phyloP scores from a whole-genome alignment of 2,329 filamentous ascomycete genomes.

The Parastagonospora nodorum region DNA sequence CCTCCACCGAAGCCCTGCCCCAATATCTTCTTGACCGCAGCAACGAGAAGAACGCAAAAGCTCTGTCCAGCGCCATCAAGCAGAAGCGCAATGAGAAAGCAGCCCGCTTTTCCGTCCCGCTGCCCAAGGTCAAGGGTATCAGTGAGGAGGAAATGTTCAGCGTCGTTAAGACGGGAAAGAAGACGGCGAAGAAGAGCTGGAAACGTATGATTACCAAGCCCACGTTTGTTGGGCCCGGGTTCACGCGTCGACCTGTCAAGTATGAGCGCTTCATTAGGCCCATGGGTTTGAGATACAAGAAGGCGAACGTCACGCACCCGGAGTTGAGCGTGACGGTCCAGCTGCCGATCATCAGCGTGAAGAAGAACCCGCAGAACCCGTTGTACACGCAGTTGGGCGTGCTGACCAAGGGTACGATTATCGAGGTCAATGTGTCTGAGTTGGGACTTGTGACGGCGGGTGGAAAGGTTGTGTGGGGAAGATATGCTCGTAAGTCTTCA shows the following conservation, averaged over 20 bases:
- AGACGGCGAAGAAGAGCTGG: constrained; percentile 83
- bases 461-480: constrained; percentile 68
- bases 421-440: constrained; percentile 93
- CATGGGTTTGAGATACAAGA: constrained; percentile 78
- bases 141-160: constrained; percentile 96
- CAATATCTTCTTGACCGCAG: constrained; percentile 92
- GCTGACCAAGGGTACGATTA: constrained; percentile 59
- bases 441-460: constrained; percentile 87
- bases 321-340: constrained; percentile 87
- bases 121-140: constrained; percentile 94
- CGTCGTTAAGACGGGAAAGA: constrained; percentile 86
- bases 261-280: constrained; percentile 54
- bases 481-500: constrained; percentile 35
- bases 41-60: constrained; percentile 71
- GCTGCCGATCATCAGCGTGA: constrained; percentile 66
- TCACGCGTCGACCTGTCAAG: constrained; percentile 86
- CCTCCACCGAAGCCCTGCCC: constrained; percentile 80
- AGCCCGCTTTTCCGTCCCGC: constrained; percentile 86
- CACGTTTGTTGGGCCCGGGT: constrained; percentile 89
- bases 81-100: constrained; percentile 89
- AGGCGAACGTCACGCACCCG: constrained; percentile 74
- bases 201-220: constrained; percentile 79
- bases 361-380: constrained; percentile 87
- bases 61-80: constrained; percentile 85
- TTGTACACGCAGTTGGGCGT: constrained; percentile 92